phyloP scores from a whole-genome alignment of 805 yeast genomes.

The Blastobotrys parvus region DNA sequence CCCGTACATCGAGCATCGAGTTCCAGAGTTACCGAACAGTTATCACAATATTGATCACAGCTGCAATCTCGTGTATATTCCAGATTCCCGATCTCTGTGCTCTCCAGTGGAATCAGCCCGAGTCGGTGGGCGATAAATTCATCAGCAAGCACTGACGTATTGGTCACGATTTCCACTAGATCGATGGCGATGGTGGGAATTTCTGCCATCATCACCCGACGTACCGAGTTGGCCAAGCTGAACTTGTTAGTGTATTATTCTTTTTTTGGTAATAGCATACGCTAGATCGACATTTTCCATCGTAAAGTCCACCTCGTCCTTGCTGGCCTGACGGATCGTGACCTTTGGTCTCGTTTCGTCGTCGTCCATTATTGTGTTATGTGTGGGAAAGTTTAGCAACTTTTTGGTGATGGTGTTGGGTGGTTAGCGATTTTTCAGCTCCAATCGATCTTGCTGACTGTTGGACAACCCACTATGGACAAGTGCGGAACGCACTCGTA shows the following conservation, averaged over 20 bases:
- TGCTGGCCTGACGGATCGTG: conserved; percentile 77
- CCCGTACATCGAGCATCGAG: conserved; percentile 84
- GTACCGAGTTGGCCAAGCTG: conserved; percentile 73
- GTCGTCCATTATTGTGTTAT: conserved; percentile 7
- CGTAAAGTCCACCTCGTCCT: conserved; percentile 85
- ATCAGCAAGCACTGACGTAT: conserved; percentile 93
- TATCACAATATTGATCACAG: conserved; percentile 94
- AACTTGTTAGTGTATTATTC: conserved; percentile 5
- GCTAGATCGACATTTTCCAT: conserved; percentile 80
- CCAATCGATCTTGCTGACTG: too few relatives aligned
- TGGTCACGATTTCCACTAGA: conserved; percentile 85
- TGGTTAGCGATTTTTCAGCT: too few relatives aligned
- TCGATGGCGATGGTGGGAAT: conserved; percentile 98
- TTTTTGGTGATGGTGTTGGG: too few relatives aligned
- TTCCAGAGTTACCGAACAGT: conserved; percentile 83
- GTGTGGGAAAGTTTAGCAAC: not conserved
- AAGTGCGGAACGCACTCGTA: too few relatives aligned
- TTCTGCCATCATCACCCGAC: conserved; percentile 91
- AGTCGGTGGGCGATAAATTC: conserved; percentile 92
- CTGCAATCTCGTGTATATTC: conserved; percentile 87
- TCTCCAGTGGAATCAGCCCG: conserved; percentile 83
- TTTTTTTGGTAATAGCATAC: conserved; percentile 16
- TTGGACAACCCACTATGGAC: too few relatives aligned
- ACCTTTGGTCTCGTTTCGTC: conserved; percentile 57
- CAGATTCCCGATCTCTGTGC: conserved; percentile 73